Evolutionary conservation across 805 yeast genomes (phyloP).

Genomic region (Saccharomyces mikatae): DNA sequence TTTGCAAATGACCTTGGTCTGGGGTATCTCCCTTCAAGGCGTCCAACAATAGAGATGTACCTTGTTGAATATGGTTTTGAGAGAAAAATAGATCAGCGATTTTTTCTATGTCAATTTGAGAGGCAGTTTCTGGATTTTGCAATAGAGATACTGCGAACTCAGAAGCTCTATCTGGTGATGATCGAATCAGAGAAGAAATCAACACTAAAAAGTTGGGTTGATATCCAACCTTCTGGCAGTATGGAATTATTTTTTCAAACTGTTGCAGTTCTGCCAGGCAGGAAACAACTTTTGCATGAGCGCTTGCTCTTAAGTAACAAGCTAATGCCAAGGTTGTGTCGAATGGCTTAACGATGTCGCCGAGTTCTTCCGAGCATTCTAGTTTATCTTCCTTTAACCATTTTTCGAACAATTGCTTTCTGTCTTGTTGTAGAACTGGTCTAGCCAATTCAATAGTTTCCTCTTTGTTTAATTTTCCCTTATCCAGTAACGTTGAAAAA

Average conservation of each 20-base stretch:
- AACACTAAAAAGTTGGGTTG: constrained; percentile 84
- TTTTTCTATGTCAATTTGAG: constrained; percentile 68
- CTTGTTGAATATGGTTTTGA: constrained; percentile 92
- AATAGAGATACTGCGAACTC: constrained; percentile 89
- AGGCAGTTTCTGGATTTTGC: constrained; percentile 50
- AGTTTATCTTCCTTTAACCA: constrained; percentile 94
- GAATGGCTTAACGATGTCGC: constrained; percentile 87
- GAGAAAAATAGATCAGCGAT: constrained; percentile 90
- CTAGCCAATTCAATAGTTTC: constrained; percentile 92
- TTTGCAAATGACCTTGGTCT: constrained; percentile 91
- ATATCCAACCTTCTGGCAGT: constrained; percentile 81
- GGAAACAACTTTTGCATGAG: constrained; percentile 82
- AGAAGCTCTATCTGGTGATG: constrained; percentile 95
- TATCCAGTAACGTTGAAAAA: constrained; percentile 82
- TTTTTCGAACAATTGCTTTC: constrained; percentile 87
- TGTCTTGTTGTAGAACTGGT: constrained; percentile 92
- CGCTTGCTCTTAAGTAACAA: constrained; percentile 75
- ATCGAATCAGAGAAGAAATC: constrained; percentile 82
- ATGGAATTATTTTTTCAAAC: constrained; percentile 91
- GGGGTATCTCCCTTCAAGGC: constrained; percentile 92
- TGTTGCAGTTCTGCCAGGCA: constrained; percentile 92
- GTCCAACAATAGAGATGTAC: constrained; percentile 92
- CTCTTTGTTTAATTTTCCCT: constrained; percentile 83
- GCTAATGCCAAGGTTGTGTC: constrained; percentile 84
- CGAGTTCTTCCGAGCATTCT: constrained; percentile 92